These are phyloP conservation scores for Tuber indicum DNA, from an alignment of 495 filamentous ascomycete genomes.

Conservation along the genomic window DNA sequence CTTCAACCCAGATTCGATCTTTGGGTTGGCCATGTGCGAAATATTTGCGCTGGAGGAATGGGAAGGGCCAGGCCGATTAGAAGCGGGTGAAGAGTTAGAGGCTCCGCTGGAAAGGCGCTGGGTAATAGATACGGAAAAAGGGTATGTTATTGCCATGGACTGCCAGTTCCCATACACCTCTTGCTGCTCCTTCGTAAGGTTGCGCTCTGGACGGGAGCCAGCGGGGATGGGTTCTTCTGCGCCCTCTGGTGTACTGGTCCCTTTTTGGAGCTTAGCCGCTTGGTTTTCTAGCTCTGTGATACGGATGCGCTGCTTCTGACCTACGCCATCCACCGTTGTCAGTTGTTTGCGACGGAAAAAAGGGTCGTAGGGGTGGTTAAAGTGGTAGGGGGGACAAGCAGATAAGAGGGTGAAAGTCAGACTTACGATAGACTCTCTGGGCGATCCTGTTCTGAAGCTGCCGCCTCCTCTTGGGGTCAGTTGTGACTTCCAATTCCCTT, in stretches of 20 bases:
- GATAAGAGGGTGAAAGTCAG: neutral
- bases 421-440: slow-evolving; percentile 39
- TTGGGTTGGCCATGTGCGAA: neutral
- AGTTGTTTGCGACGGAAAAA: neutral
- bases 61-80: neutral
- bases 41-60: neutral
- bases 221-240: neutral
- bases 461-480: slow-evolving; percentile 23
- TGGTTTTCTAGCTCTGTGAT: slow-evolving; percentile 27
- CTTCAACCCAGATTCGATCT: neutral
- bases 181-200: slow-evolving; percentile 18
- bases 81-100: neutral
- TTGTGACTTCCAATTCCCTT: slow-evolving; percentile 21
- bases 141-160: slow-evolving; percentile 28
- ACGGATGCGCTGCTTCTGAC: slow-evolving; percentile 31
- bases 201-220: neutral
- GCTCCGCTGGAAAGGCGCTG: slow-evolving; percentile 7
- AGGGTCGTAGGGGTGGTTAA: neutral
- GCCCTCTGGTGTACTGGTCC: neutral
- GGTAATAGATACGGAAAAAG: slow-evolving; percentile 25
- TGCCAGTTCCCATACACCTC: slow-evolving; percentile 25
- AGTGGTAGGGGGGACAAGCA: slow-evolving; percentile 5
- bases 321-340: slow-evolving; percentile 6
- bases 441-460: slow-evolving; percentile 40
- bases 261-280: neutral